Base-by-base conservation (phyloP, 169 alveolate genomes). In the Sarcocystis neurona region DNA sequence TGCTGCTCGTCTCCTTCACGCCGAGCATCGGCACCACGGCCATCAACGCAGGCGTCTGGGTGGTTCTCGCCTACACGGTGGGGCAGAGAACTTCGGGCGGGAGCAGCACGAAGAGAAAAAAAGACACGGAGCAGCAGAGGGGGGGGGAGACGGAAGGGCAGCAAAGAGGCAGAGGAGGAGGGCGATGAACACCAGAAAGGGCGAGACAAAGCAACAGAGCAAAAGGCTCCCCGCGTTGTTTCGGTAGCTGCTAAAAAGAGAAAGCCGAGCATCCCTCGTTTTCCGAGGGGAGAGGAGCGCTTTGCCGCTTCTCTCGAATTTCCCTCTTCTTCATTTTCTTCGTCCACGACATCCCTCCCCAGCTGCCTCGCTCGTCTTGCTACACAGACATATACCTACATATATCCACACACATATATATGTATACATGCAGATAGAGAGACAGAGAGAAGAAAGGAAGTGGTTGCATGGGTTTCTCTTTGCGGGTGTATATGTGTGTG, bases 21-120 rank as follows among this genome's bases (percentile, higher is more conserved):
- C 82, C 82, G 34, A 72, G 82, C 41, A 56, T 72, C 20, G 32
- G 34, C 41, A 72, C 82, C 30, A 72, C 82, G 5, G 3, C 41
- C 37, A 39, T 72, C 39, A 72, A 72, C 82, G 53, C 39, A 47
- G 56, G 37, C 32, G 82, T 37, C 34, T 48, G 58, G 10, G 18
- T n/a, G 47, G 82, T 72, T n/a, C 82, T 72, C 37, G 82, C 34
- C 46, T 37, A 3, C 82, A 72, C 41, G 82, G 82, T 72, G 53
- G 41, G 82, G 10, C 82, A 0, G 2, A 23, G 12, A 23, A 23
- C 66, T 53, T 12, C 66, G 12, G 30, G 66, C 30, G 12, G 66
- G 66, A 53, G 12, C 66, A 15, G 66, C 12, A 23, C 66, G 66
- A 23, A 53, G 66, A 53, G 66, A 53, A 12, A 53, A 23, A 53